Evolutionary conservation across 2,329 filamentous ascomycete species (phyloP).

Genomic region (Xylariaceae sp.): DNA sequence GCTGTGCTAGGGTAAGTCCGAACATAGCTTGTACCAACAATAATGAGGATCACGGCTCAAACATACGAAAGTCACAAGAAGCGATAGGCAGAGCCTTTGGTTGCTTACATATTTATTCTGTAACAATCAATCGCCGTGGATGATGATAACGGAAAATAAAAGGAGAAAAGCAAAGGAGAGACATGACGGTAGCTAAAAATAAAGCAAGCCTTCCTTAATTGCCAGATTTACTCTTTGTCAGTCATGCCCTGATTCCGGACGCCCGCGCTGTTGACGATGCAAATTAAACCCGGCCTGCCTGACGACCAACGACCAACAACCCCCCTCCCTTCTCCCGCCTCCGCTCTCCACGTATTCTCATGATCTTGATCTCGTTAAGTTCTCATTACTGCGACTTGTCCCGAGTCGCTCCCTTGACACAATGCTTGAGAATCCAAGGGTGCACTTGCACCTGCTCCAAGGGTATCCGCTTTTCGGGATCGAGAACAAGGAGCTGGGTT

Average conservation of each 20-base stretch:
- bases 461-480: constrained; percentile 88
- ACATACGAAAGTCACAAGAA: constrained; percentile 1
- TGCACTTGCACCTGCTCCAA: constrained; percentile 85
- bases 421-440: constrained; percentile 97
- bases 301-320: background rate
- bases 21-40: constrained; percentile 17
- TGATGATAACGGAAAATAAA: constrained; percentile 13
- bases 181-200: constrained; percentile 12
- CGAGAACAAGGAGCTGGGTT: constrained; percentile 73
- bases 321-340: background rate
- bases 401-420: constrained; percentile 60
- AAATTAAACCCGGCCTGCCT: constrained; percentile 8
- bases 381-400: constrained; percentile 40
- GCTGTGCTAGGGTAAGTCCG: background rate
- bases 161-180: background rate
- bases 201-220: constrained; percentile 24
- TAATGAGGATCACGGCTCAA: constrained; percentile 1
- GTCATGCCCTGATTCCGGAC: constrained; percentile 14
- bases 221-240: constrained; percentile 22
- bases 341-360: background rate
- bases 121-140: constrained; percentile 11
- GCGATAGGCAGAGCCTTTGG: constrained; percentile 1
- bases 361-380: too few species aligned
- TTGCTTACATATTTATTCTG: constrained; percentile 9
- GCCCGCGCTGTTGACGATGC: constrained; percentile 23